Evolutionary conservation across 768 basidiomycete species (phyloP).

Genomic region (Phaeotremella skinneri): DNA sequence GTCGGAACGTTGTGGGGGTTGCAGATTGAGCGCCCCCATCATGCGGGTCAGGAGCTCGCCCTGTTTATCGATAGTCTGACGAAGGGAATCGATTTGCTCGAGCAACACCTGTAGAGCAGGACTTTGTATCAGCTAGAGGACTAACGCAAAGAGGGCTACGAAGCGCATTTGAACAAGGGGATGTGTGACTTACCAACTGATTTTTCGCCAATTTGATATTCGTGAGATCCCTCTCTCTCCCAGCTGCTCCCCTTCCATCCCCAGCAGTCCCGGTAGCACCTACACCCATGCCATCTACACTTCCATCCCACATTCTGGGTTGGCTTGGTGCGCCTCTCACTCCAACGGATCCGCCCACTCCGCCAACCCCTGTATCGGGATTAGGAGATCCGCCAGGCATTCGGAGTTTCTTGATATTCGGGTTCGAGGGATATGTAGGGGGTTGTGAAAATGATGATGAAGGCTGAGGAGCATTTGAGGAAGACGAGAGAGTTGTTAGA

Average conservation of each 20-base stretch:
- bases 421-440: slow-evolving; percentile 7
- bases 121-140: background rate
- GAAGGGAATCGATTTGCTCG: slow-evolving; percentile 43
- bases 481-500: slow-evolving; percentile 1
- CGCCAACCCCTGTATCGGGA: slow-evolving; percentile 8
- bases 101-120: slow-evolving; percentile 29
- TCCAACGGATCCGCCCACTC: slow-evolving; percentile 9
- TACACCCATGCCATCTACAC: slow-evolving; percentile 5
- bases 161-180: background rate
- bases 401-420: slow-evolving; percentile 3
- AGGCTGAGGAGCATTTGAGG: slow-evolving; percentile 6
- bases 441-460: slow-evolving; percentile 16
- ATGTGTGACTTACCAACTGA: slow-evolving; percentile 37
- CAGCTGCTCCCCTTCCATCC: slow-evolving; percentile 6
- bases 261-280: slow-evolving; percentile 3
- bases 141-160: background rate
- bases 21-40: slow-evolving; percentile 23
- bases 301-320: slow-evolving; percentile 35
- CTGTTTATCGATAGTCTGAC: slow-evolving; percentile 48
- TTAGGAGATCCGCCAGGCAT: background rate
- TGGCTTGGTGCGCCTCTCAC: slow-evolving; percentile 4
- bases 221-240: slow-evolving; percentile 39
- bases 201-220: slow-evolving; percentile 48
- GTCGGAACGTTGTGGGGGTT: background rate
- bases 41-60: slow-evolving; percentile 41